phyloP scores from a whole-genome alignment of 441 rosid genomes.

The Populus hybrid region DNA sequence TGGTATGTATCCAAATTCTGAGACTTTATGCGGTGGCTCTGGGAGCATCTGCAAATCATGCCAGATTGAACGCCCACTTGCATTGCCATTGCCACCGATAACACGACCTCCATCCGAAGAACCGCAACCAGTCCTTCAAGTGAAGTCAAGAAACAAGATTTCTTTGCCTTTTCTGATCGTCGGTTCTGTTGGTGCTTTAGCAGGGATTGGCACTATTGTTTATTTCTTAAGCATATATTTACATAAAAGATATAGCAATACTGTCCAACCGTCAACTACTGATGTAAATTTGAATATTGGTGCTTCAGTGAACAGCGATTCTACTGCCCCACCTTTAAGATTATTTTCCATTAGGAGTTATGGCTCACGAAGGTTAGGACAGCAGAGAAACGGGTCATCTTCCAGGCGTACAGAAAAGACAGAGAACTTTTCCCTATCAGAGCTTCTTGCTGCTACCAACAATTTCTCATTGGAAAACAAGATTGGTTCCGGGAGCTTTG shows the following conservation, averaged over 20 bases:
- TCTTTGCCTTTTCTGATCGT: conserved; percentile 33
- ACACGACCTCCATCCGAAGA: conserved; percentile 13
- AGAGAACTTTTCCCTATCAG: conserved; percentile 34
- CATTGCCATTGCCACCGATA: conserved; percentile 40
- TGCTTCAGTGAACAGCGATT: conserved; percentile 7
- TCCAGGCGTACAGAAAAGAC: conserved; percentile 32
- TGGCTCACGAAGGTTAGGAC: conserved; percentile 26
- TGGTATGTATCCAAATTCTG: conserved; percentile 51
- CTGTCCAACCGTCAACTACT: conserved; percentile 20
- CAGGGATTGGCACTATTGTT: conserved; percentile 39
- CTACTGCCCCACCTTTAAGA: conserved; percentile 18
- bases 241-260: conserved; percentile 12
- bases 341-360: conserved; percentile 24
- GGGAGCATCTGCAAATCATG: conserved; percentile 53
- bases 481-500: conserved; percentile 60
- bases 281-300: conserved; percentile 10
- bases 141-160: conserved; percentile 21
- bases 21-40: conserved; percentile 42
- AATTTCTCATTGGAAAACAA: conserved; percentile 43
- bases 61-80: conserved; percentile 40
- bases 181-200: conserved; percentile 48
- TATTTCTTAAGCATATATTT: conserved; percentile 31
- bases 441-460: conserved; percentile 44
- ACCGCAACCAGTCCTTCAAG: conserved; percentile 10
- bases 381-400: conserved; percentile 42